Evolutionary conservation across 2,329 filamentous ascomycete genomes (phyloP).

Genomic region (Colletotrichum navitas): DNA sequence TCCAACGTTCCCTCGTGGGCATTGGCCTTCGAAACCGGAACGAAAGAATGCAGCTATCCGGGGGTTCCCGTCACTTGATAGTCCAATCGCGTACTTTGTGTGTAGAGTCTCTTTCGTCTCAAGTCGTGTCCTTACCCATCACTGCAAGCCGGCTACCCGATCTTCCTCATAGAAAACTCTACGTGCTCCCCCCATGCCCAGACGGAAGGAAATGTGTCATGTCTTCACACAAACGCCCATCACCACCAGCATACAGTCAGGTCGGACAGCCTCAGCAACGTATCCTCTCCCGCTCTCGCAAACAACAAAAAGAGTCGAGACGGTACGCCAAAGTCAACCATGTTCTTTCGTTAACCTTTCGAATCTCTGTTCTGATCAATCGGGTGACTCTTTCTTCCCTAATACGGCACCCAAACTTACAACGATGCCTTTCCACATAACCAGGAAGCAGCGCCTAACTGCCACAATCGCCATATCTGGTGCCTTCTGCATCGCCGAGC

Average conservation of each 20-base stretch:
- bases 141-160: background rate
- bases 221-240: background rate
- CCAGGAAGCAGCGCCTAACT: conserved; percentile 60
- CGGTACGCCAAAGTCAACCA: background rate
- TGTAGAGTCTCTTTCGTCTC: conserved; percentile 4
- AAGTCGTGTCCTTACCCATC: background rate
- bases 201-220: background rate
- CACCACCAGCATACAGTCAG: background rate
- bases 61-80: background rate
- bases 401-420: too few species aligned
- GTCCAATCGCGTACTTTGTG: background rate
- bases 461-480: conserved; percentile 63
- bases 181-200: background rate
- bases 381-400: background rate
- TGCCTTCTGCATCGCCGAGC: conserved; percentile 65
- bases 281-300: background rate
- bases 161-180: background rate
- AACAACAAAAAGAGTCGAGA: conserved; percentile 2
- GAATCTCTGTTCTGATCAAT: background rate
- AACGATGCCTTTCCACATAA: conserved; percentile 45
- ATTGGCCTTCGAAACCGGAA: background rate
- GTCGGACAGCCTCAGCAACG: background rate
- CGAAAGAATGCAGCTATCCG: background rate
- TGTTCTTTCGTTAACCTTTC: background rate
- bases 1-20: background rate